Evolutionary conservation across 176 grass and related monocot species (phyloP), one percentile per base, ranked within the genome.

Genomic region (Eleusine indica): DNA sequence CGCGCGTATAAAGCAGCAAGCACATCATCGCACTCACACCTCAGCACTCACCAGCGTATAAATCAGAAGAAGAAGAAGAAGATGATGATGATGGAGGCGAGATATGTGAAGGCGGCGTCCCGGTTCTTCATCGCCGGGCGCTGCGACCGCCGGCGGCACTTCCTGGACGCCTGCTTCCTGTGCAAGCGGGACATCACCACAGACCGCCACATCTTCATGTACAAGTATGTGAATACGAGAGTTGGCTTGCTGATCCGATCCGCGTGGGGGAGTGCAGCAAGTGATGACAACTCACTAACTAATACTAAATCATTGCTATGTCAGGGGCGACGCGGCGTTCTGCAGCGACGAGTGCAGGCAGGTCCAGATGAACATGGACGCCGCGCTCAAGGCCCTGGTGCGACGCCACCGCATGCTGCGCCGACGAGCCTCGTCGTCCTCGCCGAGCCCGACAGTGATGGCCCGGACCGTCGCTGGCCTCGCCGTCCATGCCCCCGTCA

Each of bases 331-430:
- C 82, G 52, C 78, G 2, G 84, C 93, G 66, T 95, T 95, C 78
- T 95, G 93, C 79, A 92, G 93, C 80, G 77, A 87, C 57, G 86
- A 80, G 28, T 95, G 90, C 75, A 46, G 93, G 76, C 58, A 80
- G 70, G 86, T 89, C 75, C 88, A 90, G 83, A 88, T 92, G 85
- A 86, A 76, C 76, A 95, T 95, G 90, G 92, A 94, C 71, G 81
- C 86, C 43, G 84, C 87, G 13, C 89, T 94, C 76, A 66, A 79
- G 1, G 81, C 77, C 72, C 81, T 71, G 35, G 70, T 28, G 67
- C 86, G 86, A 25, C 67, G 75, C 57, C 87, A 89, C 4, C 75
- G 83, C 74, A n/a, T 11, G 44, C 72, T 74, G 30, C 56, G 2
- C 0, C 42, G 51, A 47, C 3, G 25, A 25, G 25, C 25, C 28